Conservation (phyloP, 2,329 filamentous ascomycete genomes). For the Aspergillus caelatus region DNA sequence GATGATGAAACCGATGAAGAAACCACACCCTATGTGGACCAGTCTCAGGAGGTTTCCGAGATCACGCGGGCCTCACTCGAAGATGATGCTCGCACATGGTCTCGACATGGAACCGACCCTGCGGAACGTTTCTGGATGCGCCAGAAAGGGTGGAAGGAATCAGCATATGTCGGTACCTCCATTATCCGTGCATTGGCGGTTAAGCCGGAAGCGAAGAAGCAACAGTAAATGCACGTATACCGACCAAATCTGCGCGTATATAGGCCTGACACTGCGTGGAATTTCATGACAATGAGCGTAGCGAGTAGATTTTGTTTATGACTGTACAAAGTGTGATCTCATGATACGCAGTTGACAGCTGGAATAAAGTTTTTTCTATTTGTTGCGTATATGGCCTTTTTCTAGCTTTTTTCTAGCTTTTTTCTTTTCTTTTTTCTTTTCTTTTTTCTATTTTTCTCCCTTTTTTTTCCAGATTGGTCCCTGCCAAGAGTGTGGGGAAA, state of each 20-base stretch:
- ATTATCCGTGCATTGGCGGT: constrained; percentile 42
- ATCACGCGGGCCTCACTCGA: constrained; percentile 44
- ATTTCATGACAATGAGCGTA: background rate
- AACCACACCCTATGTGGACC: constrained; percentile 7
- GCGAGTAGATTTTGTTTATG: background rate
- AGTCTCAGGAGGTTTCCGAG: constrained; percentile 23
- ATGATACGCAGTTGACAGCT: background rate
- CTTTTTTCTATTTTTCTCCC: too few relatives aligned
- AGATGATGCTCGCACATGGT: constrained; percentile 44
- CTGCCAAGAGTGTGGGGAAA: background rate
- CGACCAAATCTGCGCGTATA: background rate
- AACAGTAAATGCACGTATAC: background rate
- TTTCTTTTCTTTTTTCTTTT: too few relatives aligned
- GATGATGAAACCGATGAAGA: constrained; percentile 22
- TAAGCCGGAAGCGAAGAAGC: constrained; percentile 35
- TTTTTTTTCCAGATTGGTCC: too few relatives aligned
- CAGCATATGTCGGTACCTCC: constrained; percentile 40
- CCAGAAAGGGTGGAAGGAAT: constrained; percentile 49
- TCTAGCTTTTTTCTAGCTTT: too few relatives aligned
- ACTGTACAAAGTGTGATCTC: background rate
- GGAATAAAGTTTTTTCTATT: background rate
- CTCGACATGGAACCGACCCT: constrained; percentile 34
- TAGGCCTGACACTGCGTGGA: background rate
- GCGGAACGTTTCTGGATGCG: constrained; percentile 48
- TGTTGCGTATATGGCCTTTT: too few relatives aligned